Evolutionary conservation across 768 basidiomycete genomes (phyloP).

Genomic region (Mycena kentingensis): DNA sequence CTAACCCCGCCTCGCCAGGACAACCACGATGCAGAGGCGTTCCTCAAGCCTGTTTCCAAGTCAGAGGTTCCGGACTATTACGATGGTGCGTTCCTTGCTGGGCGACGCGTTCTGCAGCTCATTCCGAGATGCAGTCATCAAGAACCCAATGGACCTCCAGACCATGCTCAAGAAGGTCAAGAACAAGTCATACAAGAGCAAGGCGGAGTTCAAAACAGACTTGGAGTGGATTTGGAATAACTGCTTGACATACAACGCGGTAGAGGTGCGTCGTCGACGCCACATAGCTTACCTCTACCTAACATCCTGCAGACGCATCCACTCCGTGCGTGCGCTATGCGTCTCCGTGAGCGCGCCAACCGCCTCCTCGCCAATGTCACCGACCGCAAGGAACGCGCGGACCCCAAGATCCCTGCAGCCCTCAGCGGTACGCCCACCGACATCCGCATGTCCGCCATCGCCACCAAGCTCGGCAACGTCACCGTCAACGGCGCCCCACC

Average conservation of each 20-base stretch:
- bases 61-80: conserved; percentile 92
- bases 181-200: conserved; percentile 87
- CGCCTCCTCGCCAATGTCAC: conserved; percentile 85
- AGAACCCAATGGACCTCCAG: conserved; percentile 93
- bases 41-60: conserved; percentile 90
- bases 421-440: conserved; percentile 18
- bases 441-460: conserved; percentile 15
- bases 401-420: conserved; percentile 61
- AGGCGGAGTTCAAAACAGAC: conserved; percentile 91
- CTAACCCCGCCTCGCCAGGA: conserved; percentile 44
- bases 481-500: conserved; percentile 35
- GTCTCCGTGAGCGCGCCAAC: conserved; percentile 83
- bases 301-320: conserved; percentile 71
- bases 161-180: conserved; percentile 95
- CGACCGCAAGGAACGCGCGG: conserved; percentile 80
- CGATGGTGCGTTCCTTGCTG: conserved; percentile 59
- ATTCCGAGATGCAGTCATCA: conserved; percentile 72
- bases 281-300: background rate
- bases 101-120: conserved; percentile 8
- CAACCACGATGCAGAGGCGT: conserved; percentile 90
- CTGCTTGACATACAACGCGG: conserved; percentile 89
- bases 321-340: conserved; percentile 76
- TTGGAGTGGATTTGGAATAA: conserved; percentile 97
- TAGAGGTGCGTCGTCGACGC: conserved; percentile 62
- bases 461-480: conserved; percentile 30